Base-by-base conservation (phyloP, 139 green algal genomes). In the Coelastrella sp. region DNA sequence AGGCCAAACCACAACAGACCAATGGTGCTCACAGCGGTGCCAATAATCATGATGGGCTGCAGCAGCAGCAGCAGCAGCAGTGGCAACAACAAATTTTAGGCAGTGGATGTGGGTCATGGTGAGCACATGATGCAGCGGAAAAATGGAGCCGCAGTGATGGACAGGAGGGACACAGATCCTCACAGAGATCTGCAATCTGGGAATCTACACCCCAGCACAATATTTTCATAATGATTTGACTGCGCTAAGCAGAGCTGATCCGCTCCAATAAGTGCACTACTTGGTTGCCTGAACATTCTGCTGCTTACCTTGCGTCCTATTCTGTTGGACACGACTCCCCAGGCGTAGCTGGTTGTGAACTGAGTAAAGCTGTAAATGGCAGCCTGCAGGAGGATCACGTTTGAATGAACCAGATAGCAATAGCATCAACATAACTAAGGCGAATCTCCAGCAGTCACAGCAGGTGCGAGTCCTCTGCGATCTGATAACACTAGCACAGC, bases 21-120 rank as follows among this genome's bases (percentile, higher is more conserved):
- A 1, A 91, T 23, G 25, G 87, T 62, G 32, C 69, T 92, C 25
- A 80, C 86, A 5, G 84, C 38, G 71, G 91, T 92, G 23, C 93
- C 93, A 2, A 96, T 71, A 3, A 94, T 48, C 32, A 96, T 87
- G 35, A 96, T 81, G 1, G 90, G 90, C 89, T 94, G 91, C 41
- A 57, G 50, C 59, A 67, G 23, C 25, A 32, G 25, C 59, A 66
- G 21, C 57, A 66, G 21, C 9, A 66, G 23, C 57, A 66, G 27
- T 30, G 57, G 57, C 57, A 66, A 5, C 57, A 71, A 30, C 62
- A 71, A n/a, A n/a, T n/a, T n/a, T n/a, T n/a, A n/a, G n/a, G n/a
- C n/a, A n/a, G n/a, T n/a, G n/a, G n/a, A n/a, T n/a, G n/a, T n/a
- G n/a, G n/a, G n/a, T n/a, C n/a, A n/a, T n/a, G n/a, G n/a, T n/a